A percentile compares a stretch with the other conserved stretches of the same genome.
These are phyloP conservation scores for Moesziomyces parantarcticus DNA, from an alignment of 1,284 basidiomycete species.

Conservation along the genomic window DNA sequence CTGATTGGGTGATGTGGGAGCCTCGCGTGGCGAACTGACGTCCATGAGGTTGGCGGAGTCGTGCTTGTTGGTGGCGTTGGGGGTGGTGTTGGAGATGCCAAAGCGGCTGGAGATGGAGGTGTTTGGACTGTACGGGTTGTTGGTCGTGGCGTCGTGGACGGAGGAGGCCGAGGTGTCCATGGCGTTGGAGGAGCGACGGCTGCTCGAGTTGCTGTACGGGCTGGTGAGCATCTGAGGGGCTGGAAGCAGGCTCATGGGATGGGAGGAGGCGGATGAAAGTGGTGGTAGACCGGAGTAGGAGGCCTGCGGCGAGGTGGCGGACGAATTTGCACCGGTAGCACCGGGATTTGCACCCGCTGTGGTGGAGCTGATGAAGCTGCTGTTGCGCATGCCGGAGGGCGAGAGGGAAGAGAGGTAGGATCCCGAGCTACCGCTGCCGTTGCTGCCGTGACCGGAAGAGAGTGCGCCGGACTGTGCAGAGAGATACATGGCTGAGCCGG, in stretches of 20 bases:
- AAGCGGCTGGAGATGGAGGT: slow-evolving; percentile 29
- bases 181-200: slow-evolving; percentile 46
- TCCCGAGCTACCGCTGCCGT: slow-evolving; percentile 11
- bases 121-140: slow-evolving; percentile 45
- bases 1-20: slow-evolving; percentile 31
- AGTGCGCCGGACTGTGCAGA: slow-evolving; percentile 31
- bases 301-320: slow-evolving; percentile 19
- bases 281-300: slow-evolving; percentile 40
- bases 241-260: slow-evolving; percentile 31
- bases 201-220: slow-evolving; percentile 35
- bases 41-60: slow-evolving; percentile 40
- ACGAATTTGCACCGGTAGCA: slow-evolving; percentile 2
- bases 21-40: slow-evolving; percentile 24
- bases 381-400: slow-evolving; percentile 35
- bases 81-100: slow-evolving; percentile 12
- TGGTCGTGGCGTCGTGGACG: slow-evolving; percentile 21
- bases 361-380: slow-evolving; percentile 36
- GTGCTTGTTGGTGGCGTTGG: slow-evolving; percentile 14
- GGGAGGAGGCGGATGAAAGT: slow-evolving; percentile 21
- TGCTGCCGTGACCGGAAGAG: slow-evolving; percentile 27
- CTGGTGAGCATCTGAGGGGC: slow-evolving; percentile 41
- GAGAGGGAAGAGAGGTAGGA: slow-evolving; percentile 32
- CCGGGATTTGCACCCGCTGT: background rate
- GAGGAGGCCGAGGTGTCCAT: slow-evolving; percentile 49
- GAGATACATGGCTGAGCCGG: slow-evolving; percentile 38